Percentiles rank a stretch among this genome's conserved stretches.
phyloP scores from a whole-genome alignment of 78 protist species.

The Cavenderia fasciculata region DNA sequence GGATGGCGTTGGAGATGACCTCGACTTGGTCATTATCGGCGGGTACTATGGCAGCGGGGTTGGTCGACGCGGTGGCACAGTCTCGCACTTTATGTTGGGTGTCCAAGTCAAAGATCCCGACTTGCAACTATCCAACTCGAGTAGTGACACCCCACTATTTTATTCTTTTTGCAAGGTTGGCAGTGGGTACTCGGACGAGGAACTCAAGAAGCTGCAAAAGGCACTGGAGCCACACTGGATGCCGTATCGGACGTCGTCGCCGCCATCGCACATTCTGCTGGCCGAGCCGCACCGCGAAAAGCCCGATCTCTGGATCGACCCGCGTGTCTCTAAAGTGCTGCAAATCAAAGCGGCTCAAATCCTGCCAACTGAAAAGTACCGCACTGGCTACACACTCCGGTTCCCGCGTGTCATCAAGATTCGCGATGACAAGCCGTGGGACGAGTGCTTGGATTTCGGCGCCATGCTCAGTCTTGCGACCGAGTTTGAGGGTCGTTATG shows the following conservation, averaged over 20 bases:
- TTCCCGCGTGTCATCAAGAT: constrained; percentile 88
- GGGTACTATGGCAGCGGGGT: constrained; percentile 90
- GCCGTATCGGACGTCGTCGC: background rate
- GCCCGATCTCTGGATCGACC: constrained; percentile 89
- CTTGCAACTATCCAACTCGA: background rate
- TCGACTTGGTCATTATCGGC: constrained; percentile 92
- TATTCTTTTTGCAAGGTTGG: constrained; percentile 85
- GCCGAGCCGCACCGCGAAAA: constrained; percentile 80
- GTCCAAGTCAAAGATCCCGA: constrained; percentile 3
- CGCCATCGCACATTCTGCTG: constrained; percentile 45
- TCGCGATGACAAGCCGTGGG: constrained; percentile 86
- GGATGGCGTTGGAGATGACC: constrained; percentile 82
- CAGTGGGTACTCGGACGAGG: constrained; percentile 84
- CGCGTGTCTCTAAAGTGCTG: constrained; percentile 66
- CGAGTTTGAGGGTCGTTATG: constrained; percentile 41
- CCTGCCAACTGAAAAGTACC: constrained; percentile 66
- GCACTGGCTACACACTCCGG: constrained; percentile 82
- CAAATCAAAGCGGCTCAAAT: constrained; percentile 85
- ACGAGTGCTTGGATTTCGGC: constrained; percentile 17
- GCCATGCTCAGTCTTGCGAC: background rate
- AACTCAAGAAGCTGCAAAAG: constrained; percentile 69
- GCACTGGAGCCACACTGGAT: constrained; percentile 84
- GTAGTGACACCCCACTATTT: background rate
- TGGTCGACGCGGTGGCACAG: constrained; percentile 72
- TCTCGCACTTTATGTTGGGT: constrained; percentile 91